These are phyloP conservation scores for Narthecium ossifragum DNA, from an alignment of 106 monocot genomes.

Conservation along the genomic window DNA sequence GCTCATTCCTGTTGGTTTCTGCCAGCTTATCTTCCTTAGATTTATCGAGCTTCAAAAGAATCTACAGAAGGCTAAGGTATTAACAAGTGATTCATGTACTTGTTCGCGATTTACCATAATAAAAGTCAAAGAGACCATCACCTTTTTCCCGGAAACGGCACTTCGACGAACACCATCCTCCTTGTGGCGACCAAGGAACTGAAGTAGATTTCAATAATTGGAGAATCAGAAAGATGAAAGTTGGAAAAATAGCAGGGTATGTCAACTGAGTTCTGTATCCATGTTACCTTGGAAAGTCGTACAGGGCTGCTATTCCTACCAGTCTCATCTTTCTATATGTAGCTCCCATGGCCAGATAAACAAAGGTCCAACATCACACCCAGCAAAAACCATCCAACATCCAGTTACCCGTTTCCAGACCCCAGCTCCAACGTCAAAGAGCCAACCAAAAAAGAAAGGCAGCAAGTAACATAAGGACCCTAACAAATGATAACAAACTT, in stretches of 20 bases:
- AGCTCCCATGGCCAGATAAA: constrained; percentile 55
- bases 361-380: constrained; percentile 7
- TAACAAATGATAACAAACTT: neutral
- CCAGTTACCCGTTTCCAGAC: constrained; percentile 47
- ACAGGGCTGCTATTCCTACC: constrained; percentile 62
- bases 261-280: neutral
- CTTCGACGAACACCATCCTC: constrained; percentile 78
- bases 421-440: constrained; percentile 97
- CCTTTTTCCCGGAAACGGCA: constrained; percentile 99
- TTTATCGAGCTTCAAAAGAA: constrained; percentile 87
- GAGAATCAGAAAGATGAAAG: neutral
- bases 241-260: too few relatives aligned
- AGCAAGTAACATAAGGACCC: constrained; percentile 77
- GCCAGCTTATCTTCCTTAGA: constrained; percentile 93
- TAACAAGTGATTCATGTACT: neutral
- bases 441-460: constrained; percentile 77
- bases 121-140: constrained; percentile 11
- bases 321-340: constrained; percentile 58
- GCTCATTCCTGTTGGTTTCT: constrained; percentile 84
- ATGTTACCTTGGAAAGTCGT: constrained; percentile 82
- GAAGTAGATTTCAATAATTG: neutral
- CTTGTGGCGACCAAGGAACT: constrained; percentile 94
- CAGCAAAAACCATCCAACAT: constrained; percentile 29
- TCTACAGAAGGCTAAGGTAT: constrained; percentile 32
- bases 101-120: neutral